Evolutionary conservation across 768 basidiomycete genomes (phyloP), one percentile per base, ranked within the genome.

Genomic region (Boletus sp.): DNA sequence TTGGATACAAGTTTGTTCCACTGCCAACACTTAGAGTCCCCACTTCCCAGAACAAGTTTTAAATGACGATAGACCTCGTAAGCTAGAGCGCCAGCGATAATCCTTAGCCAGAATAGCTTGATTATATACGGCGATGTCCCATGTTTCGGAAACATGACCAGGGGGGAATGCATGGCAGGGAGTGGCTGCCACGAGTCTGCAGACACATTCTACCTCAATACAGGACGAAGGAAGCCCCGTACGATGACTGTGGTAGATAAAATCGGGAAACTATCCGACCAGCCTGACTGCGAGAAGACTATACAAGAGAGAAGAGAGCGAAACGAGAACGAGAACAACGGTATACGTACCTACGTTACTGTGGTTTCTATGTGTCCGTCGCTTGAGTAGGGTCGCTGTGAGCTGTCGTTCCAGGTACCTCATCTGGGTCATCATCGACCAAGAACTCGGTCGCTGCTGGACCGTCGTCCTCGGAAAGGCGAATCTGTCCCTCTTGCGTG

Each of bases 371-470:
- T 13, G 59, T 41, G 42, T 57, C 57, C 0, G 54, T 59, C 10
- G 53, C 62, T 32, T 55, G 61, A 17, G 57, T 51, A 10, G 70
- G 61, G 32, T 70, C 66, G 35, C 59, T 57, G 54, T 63, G 66
- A 25, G 64, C 59, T 27, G 69, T 72, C 30, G 76, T 69, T 33
- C 77, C 79, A 13, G 80, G 55, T 23, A 62, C 67, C 17, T 77
- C 84, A 43, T 83, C 83, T 23, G 62, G 67, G 15, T 77, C 84
- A 43, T 83, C 83, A 44, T 81, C 77, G 32, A 81, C 78, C 45
- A 89, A 60, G 56, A 88, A 88, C 50, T 84, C 83, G 15, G 75
- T 73, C n/a, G 85, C 79, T n/a, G 86, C 77, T 13, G 87, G 87
- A 0, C 85, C 84, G 50, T 88, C 85, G 58, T 89, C 87, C 62